Percentiles rank a stretch among this genome's conserved stretches.
Evolutionary conservation across 345 rosid species (phyloP).

Genomic region (Limnanthes douglasii): DNA sequence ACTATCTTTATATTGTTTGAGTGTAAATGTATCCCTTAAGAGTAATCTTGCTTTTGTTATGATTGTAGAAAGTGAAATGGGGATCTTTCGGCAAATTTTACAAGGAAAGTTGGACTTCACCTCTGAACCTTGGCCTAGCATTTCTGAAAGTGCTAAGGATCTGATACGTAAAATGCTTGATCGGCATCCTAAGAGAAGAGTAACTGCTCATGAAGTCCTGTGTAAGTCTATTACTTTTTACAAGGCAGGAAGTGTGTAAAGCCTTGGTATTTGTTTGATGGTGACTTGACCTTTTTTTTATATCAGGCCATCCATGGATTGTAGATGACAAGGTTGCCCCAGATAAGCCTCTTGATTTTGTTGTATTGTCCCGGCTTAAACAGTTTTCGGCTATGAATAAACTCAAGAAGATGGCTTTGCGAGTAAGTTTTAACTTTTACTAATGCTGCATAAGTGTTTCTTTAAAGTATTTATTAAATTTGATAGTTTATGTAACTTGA

Average conservation of each 20-base stretch:
- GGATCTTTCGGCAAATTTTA: conserved; percentile 62
- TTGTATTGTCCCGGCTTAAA: conserved; percentile 52
- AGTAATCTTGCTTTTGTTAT: conserved; percentile 6
- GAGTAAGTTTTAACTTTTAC: too few species aligned
- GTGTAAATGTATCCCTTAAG: too few species aligned
- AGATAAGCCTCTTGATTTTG: conserved; percentile 69
- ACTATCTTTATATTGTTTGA: too few species aligned
- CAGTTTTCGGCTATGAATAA: conserved; percentile 81
- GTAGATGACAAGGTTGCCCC: conserved; percentile 72
- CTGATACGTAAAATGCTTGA: conserved; percentile 59
- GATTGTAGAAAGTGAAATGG: conserved; percentile 47
- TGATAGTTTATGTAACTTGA: too few species aligned
- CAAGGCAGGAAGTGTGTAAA: too few species aligned
- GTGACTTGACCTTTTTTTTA: conserved; percentile 2
- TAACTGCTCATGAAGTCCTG: conserved; percentile 64
- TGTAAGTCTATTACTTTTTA: conserved; percentile 26
- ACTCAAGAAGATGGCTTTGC: conserved; percentile 74
- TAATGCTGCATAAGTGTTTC: too few species aligned
- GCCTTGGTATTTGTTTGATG: too few species aligned
- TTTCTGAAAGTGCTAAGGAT: conserved; percentile 69
- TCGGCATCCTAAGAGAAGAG: conserved; percentile 37
- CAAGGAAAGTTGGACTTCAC: conserved; percentile 48
- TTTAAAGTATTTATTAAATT: too few species aligned
- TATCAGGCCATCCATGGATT: conserved; percentile 68
- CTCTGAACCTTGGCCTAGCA: conserved; percentile 63